A percentile compares a stretch with the other conserved stretches of the same genome.
These are phyloP conservation scores for Ascochyta lentis DNA, from an alignment of 2,329 filamentous ascomycete species.

Conservation along the genomic window DNA sequence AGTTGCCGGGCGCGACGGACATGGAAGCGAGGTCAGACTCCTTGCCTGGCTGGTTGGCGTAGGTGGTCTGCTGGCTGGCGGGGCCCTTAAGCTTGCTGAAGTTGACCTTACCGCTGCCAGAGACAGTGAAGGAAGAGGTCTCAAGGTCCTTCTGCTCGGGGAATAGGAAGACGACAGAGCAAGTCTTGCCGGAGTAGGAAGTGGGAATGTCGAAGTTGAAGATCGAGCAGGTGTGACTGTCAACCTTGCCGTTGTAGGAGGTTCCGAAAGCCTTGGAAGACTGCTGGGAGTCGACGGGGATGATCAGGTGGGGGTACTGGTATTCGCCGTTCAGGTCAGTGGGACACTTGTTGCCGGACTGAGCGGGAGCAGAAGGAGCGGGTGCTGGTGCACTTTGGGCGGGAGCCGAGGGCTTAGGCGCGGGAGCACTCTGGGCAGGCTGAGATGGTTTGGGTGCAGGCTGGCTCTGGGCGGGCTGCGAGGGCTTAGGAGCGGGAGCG, in stretches of 20 bases:
- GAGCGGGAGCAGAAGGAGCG: conserved; percentile 8
- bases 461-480: background rate
- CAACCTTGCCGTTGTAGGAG: conserved; percentile 59
- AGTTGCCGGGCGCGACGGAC: conserved; percentile 58
- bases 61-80: conserved; percentile 61
- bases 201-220: conserved; percentile 73
- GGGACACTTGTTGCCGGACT: conserved; percentile 24
- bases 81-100: conserved; percentile 58
- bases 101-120: conserved; percentile 60
- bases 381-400: background rate
- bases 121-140: conserved; percentile 65
- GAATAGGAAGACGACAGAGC: conserved; percentile 70
- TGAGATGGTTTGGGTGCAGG: conserved; percentile 8
- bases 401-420: conserved; percentile 4
- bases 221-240: conserved; percentile 59
- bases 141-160: conserved; percentile 63
- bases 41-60: conserved; percentile 57
- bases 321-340: conserved; percentile 33
- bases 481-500: background rate
- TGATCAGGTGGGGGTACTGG: conserved; percentile 66
- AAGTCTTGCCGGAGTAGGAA: conserved; percentile 63
- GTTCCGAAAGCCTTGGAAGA: conserved; percentile 62
- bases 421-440: background rate
- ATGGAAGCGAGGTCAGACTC: conserved; percentile 52
- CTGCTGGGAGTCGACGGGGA: conserved; percentile 63